phyloP scores from a whole-genome alignment of 352 stramenopile genomes.

The Pythium dissimile region DNA sequence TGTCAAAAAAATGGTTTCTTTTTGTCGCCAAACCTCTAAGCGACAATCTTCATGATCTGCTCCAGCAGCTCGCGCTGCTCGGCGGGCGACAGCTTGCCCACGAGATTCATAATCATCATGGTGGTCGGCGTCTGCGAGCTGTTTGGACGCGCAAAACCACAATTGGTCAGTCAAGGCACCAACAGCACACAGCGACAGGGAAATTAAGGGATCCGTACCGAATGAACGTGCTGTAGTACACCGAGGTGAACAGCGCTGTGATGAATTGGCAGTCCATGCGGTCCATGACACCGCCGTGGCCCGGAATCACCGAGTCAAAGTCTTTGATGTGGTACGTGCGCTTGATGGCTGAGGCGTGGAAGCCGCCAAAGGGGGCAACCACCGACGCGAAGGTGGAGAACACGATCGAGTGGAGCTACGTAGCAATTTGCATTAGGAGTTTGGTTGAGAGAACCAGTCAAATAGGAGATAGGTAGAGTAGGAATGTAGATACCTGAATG shows the following conservation, averaged over 20 bases:
- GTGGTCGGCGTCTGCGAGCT: slow-evolving; percentile 65
- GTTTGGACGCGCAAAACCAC: not conserved
- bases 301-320: slow-evolving; percentile 98
- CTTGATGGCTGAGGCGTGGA: slow-evolving; percentile 99
- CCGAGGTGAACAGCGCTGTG: slow-evolving; percentile 93
- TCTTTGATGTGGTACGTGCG: slow-evolving; percentile 99
- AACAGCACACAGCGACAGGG: too few relatives aligned
- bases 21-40: slow-evolving; percentile 18
- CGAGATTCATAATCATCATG: slow-evolving; percentile 71
- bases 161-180: not conserved
- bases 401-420: slow-evolving; percentile 94
- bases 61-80: slow-evolving; percentile 71
- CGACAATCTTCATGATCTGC: slow-evolving; percentile 58
- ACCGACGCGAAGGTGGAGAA: slow-evolving; percentile 97
- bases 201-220: slow-evolving; percentile 36
- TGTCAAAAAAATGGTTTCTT: not conserved
- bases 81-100: slow-evolving; percentile 53
- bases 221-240: slow-evolving; percentile 98
- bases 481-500: slow-evolving; percentile 62
- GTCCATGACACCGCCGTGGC: slow-evolving; percentile 97
- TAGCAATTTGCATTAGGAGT: too few relatives aligned
- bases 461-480: too few relatives aligned
- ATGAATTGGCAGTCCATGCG: slow-evolving; percentile 98
- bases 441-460: too few relatives aligned
- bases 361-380: slow-evolving; percentile 99